phyloP scores from a whole-genome alignment of 305 asterid genomes.

The Solanum hybrid region DNA sequence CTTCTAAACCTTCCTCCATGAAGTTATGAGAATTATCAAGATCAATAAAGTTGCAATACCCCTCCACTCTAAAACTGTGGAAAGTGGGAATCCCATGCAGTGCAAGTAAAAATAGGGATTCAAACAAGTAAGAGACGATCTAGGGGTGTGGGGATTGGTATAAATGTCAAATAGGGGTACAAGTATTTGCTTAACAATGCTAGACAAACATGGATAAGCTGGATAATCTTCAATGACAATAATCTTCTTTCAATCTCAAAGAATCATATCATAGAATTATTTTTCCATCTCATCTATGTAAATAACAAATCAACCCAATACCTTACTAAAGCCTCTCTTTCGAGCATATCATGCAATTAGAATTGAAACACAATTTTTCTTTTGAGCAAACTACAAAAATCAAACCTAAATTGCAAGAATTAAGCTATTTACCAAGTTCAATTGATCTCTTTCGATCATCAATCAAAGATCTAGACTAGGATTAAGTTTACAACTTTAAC shows the following conservation, averaged over 20 bases:
- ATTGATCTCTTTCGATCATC: not conserved
- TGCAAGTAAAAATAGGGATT: not conserved
- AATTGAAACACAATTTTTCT: not conserved
- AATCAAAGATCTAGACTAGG: not conserved
- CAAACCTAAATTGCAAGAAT: not conserved
- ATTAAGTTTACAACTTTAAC: not conserved
- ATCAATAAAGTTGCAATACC: not conserved
- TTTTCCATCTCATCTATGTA: not conserved
- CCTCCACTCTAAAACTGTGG: not conserved
- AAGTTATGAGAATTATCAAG: not conserved
- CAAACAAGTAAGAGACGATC: not conserved
- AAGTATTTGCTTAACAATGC: not conserved
- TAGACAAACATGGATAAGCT: not conserved
- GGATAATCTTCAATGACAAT: not conserved
- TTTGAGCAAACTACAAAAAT: not conserved
- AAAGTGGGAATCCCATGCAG: not conserved
- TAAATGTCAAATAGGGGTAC: not conserved
- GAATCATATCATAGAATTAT: not conserved
- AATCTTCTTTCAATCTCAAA: not conserved
- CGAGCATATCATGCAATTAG: not conserved
- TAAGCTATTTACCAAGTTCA: not conserved
- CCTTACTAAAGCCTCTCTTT: not conserved
- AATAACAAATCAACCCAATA: not conserved
- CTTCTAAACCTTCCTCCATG: not conserved
- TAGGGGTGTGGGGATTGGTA: not conserved